Evolutionary conservation across 495 filamentous ascomycete species (phyloP).

Genomic region (Beverwykella pulmonaria): DNA sequence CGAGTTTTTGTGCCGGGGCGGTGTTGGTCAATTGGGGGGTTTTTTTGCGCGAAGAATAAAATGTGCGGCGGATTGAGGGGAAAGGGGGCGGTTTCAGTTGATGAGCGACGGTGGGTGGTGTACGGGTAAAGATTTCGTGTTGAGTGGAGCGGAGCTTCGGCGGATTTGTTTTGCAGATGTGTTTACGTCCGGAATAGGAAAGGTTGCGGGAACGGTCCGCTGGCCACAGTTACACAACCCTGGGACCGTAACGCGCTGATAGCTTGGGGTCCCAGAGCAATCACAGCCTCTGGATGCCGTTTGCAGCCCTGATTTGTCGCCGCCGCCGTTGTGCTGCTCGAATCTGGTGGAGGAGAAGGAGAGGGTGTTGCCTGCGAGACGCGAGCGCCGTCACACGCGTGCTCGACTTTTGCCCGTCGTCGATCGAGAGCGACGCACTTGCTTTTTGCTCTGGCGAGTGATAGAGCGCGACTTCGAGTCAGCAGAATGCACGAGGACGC

Average conservation of each 20-base stretch:
- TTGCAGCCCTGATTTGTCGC: neutral
- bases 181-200: too few species aligned
- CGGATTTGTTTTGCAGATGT: neutral
- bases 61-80: neutral
- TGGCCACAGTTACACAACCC: neutral
- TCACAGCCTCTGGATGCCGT: neutral
- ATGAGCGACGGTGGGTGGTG: neutral
- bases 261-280: neutral
- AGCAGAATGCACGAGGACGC: constrained; percentile 28
- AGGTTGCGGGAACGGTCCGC: too few species aligned
- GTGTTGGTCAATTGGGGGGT: neutral
- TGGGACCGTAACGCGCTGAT: neutral
- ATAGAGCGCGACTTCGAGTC: constrained; percentile 23
- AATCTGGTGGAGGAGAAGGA: neutral
- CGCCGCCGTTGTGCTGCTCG: neutral
- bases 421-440: neutral
- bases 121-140: neutral
- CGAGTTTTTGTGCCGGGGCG: neutral
- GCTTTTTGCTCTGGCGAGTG: constrained; percentile 3
- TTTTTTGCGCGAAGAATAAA: neutral
- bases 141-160: neutral
- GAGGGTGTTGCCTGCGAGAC: neutral
- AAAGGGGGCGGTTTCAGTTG: neutral
- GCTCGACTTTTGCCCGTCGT: neutral
- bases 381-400: constrained; percentile 2